Percentiles rank a stretch among this genome's conserved stretches.
phyloP scores from a whole-genome alignment of 768 basidiomycete genomes.

The Leucogyrophana mollusca region DNA sequence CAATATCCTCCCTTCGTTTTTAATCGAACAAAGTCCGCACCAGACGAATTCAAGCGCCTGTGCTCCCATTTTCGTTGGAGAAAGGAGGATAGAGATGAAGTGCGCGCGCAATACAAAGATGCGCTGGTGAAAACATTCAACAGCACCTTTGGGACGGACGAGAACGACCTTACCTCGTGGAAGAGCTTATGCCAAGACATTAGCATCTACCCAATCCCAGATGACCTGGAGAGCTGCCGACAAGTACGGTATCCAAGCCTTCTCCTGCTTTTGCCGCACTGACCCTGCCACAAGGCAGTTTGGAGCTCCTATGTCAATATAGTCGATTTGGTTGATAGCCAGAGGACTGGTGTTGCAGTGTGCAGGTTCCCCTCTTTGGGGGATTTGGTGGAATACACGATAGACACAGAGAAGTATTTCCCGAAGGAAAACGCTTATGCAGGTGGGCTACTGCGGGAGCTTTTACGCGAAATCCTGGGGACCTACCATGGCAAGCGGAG shows the following conservation, averaged over 20 bases:
- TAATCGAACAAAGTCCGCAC: background rate
- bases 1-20: background rate
- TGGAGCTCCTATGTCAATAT: slow-evolving; percentile 1
- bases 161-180: slow-evolving; percentile 12
- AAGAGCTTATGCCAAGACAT: slow-evolving; percentile 9
- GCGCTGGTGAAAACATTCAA: slow-evolving; percentile 15
- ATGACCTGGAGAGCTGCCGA: background rate
- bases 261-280: too few relatives aligned
- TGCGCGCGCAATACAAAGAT: slow-evolving; percentile 2
- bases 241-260: background rate
- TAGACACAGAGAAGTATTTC: background rate
- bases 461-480: too few relatives aligned
- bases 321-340: background rate
- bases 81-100: background rate
- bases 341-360: background rate
- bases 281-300: too few relatives aligned
- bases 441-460: too few relatives aligned
- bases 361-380: background rate
- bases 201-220: slow-evolving; percentile 6
- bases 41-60: background rate
- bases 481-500: too few relatives aligned
- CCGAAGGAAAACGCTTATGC: background rate
- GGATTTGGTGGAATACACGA: background rate
- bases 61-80: background rate
- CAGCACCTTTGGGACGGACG: slow-evolving; percentile 13